Conservation (phyloP, 2,329 filamentous ascomycete genomes). For the Colletotrichum graminicola region DNA sequence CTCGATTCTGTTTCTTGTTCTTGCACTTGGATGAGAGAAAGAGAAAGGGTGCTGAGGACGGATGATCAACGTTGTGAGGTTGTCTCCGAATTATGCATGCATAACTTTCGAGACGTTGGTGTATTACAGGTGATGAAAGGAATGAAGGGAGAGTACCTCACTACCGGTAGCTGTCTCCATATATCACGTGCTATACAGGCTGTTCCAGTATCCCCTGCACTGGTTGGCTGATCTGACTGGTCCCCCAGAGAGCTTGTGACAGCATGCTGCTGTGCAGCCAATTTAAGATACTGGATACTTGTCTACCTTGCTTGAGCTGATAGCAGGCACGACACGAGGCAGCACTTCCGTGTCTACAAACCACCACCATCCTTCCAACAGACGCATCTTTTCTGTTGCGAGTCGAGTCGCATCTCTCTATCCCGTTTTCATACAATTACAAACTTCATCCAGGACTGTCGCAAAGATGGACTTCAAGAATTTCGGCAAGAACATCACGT, state of each 20-base stretch:
- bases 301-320: conserved; percentile 30
- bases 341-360: conserved; percentile 31
- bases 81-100: neutral
- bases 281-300: conserved; percentile 40
- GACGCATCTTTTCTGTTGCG: conserved; percentile 4
- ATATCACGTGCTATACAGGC: conserved; percentile 13
- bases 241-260: conserved; percentile 32
- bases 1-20: neutral
- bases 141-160: neutral
- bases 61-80: neutral
- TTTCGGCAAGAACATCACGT: conserved; percentile 69
- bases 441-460: conserved; percentile 3
- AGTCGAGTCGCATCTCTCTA: neutral
- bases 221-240: conserved; percentile 6
- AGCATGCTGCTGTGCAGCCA: conserved; percentile 30
- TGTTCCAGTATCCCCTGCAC: neutral
- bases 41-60: neutral
- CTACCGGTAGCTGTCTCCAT: neutral
- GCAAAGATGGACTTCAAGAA: conserved; percentile 70
- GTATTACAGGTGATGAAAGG: neutral
- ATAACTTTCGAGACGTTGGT: neutral
- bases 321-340: conserved; percentile 33
- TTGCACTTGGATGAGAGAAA: neutral
- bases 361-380: conserved; percentile 11
- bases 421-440: neutral